Base-by-base conservation (phyloP, 495 filamentous ascomycete genomes). In the Letharia columbiana region DNA sequence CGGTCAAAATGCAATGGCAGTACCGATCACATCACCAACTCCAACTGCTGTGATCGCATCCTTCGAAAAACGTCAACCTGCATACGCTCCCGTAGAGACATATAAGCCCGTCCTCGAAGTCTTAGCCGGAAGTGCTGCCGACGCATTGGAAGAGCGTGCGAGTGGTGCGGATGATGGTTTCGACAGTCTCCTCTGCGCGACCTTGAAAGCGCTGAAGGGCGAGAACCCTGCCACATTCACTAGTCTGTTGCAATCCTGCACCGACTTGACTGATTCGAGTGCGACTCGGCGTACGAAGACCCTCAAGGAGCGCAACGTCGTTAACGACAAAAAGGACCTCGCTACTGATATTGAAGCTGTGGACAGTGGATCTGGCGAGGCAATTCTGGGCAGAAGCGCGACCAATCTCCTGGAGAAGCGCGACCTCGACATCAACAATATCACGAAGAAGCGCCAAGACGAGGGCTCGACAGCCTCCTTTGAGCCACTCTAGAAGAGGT, bases 161-260 rank as follows among this genome's bases (percentile, higher is more conserved):
- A 54, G 50, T 12, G 50, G 4, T 20, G 45, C 45, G 12, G 50
- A 12, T 33, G 13, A 31, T 5, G 2, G 50, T 15, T 54, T 37
- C 33, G 17, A 35, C 54, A 37, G 33, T 37, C 31, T 57, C 54
- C 54, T 57, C 33, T 57, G 54, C 33, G 31, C 54, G 17, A 37
- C 54, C n/a, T 57, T 57, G 54, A 57, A 57, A 39, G 54, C 54
- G 20, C 17, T 57, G 15, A 57, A 57, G 31, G 4, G 33, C 54
- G 33, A 37, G 15, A 57, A 57, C 8, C 54, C 54, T 37, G 4
- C 4, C 31, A 3, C 7, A 10, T 57, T 57, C 54, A 37, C 13
- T 15, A 12, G 54, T 11, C 54, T 37, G 20, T 37, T 57, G 54
- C 54, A 57, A 57, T 57, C 54, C 17, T 57, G 54, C 54, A 57